Evolutionary conservation across 2,329 filamentous ascomycete species (phyloP), one percentile per base, ranked within the genome.

Genomic region (Penicillium sp.): DNA sequence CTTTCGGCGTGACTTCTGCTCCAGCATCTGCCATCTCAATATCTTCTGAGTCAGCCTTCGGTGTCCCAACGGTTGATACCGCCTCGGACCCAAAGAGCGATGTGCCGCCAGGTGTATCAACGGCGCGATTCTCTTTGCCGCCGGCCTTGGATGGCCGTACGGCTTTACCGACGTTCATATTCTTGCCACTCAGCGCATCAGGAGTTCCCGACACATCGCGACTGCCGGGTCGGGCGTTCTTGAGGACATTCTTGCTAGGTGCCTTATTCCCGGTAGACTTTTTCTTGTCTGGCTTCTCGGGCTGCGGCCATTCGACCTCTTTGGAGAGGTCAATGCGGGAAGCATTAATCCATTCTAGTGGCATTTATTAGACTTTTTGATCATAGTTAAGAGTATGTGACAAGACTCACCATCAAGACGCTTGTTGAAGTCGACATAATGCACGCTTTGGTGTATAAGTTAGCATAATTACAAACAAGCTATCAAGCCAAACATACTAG

Each of bases 371-470:
- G 55, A 29, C 56, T 44, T 2, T 2, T 3, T 9, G 8, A 13
- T 4, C 11, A 26, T 40, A 14, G 2, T 35, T n/a, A n/a, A 11
- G 16, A 40, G 14, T 10, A 8, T 27, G 20, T 8, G 16, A 7
- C 24, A 1, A 35, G 26, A 55, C 65, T 52, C 62, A 75, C 73
- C 74, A 59, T 84, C 80, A 26, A 84, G 73, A 75, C 82, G 81
- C 61, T 97, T 97, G 73, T 97, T 97, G 80, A 96, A 97, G 63
- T 95, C 94, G 64, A 95, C 89, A 67, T 96, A 97, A 69, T 97
- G 95, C 62, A 95, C 94, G 69, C 72, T 75, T 42, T 9, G 22
- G 4, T 8, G 26, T 13, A 50, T 57, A 58, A 6, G 16, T 63
- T 43, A 61, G 54, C 44, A 52, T 8, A 16, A 20, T 3, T 20